Evolutionary conservation across 202 grass and related monocot species (phyloP).

Genomic region (Panicum virgatum): DNA sequence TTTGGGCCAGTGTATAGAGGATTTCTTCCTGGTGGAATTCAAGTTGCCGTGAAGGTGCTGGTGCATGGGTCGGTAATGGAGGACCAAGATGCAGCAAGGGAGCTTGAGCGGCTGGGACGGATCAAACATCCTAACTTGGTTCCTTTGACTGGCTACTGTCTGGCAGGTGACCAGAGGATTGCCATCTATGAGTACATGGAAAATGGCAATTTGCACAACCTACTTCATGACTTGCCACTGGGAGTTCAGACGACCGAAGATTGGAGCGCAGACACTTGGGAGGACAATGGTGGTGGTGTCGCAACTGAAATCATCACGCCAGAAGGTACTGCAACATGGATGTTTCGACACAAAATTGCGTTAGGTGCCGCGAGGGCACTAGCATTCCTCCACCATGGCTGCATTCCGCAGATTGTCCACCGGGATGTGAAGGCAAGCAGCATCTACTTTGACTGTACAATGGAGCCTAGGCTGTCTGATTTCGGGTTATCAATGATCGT

Average conservation of each 20-base stretch:
- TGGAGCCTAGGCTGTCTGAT: constrained; percentile 89
- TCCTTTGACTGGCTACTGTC: constrained; percentile 83
- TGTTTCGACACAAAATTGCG: constrained; percentile 88
- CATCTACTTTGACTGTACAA: constrained; percentile 79
- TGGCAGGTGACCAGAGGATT: constrained; percentile 88
- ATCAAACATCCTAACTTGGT: constrained; percentile 95
- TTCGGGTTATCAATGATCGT: constrained; percentile 80
- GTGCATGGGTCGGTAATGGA: constrained; percentile 70
- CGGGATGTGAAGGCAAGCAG: constrained; percentile 91
- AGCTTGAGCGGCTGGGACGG: constrained; percentile 80
- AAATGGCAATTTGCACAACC: constrained; percentile 88
- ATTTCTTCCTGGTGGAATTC: constrained; percentile 83
- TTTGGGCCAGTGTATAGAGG: constrained; percentile 91
- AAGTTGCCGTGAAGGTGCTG: constrained; percentile 87
- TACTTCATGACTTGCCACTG: constrained; percentile 88
- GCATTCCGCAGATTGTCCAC: constrained; percentile 88
- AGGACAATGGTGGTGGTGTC: constrained; percentile 54
- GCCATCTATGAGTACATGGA: constrained; percentile 99
- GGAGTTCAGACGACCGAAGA: constrained; percentile 90
- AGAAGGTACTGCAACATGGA: constrained; percentile 80
- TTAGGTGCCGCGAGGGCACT: constrained; percentile 80
- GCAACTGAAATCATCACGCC: constrained; percentile 56
- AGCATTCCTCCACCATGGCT: constrained; percentile 96
- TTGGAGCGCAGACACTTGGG: constrained; percentile 97
- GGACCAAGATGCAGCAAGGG: constrained; percentile 72